These are phyloP conservation scores for Phaffia rhodozyma DNA, from an alignment of 1,284 basidiomycete genomes.

Conservation along the genomic window DNA sequence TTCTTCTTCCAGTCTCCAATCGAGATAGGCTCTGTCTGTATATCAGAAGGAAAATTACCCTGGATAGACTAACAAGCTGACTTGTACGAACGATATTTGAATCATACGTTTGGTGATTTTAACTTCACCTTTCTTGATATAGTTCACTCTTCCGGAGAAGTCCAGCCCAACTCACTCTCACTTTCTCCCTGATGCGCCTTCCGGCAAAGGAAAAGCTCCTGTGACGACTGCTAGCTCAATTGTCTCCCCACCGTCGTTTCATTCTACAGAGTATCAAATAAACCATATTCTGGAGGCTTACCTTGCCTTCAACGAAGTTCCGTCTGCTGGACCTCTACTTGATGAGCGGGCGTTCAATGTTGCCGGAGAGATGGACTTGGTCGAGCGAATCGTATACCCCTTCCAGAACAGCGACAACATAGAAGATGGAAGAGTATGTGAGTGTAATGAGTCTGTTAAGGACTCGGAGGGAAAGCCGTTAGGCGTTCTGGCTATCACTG, in stretches of 20 bases:
- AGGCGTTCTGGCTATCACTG: background rate
- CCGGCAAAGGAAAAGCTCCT: constrained; percentile 1
- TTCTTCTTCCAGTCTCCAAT: background rate
- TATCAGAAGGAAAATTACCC: background rate
- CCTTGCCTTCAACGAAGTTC: background rate
- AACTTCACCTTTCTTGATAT: too few species aligned
- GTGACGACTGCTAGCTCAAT: background rate
- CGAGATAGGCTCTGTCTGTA: background rate
- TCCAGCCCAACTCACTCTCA: background rate
- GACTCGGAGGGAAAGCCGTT: background rate
- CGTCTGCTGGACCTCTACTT: background rate
- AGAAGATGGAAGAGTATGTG: background rate
- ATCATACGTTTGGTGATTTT: too few species aligned
- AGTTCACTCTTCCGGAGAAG: constrained; percentile 13
- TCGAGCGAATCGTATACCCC: background rate
- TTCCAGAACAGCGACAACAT: background rate
- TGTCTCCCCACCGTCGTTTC: background rate
- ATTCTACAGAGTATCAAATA: background rate
- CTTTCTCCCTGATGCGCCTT: background rate
- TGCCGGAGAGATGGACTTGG: constrained; percentile 6
- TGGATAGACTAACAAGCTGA: too few species aligned
- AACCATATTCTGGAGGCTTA: constrained; percentile 2
- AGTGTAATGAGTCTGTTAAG: background rate
- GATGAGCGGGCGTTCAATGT: background rate
- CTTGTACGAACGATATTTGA: too few species aligned